These are phyloP conservation scores for Gymnopilus dilepis DNA, from an alignment of 768 basidiomycete species.

Conservation along the genomic window DNA sequence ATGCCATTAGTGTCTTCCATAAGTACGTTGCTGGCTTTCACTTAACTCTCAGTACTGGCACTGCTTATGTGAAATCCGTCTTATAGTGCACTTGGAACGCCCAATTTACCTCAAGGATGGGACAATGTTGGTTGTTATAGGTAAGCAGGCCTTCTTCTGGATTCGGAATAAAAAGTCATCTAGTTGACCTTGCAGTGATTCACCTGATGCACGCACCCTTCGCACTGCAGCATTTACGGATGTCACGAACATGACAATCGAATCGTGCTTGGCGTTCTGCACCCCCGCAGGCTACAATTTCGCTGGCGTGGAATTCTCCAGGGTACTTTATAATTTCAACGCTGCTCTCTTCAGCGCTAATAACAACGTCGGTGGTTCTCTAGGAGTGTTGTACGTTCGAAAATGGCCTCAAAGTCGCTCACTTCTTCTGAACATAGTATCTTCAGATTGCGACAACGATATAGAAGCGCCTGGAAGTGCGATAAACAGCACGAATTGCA, in stretches of 20 bases:
- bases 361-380: background rate
- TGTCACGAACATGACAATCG: constrained; percentile 61
- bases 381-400: constrained; percentile 13
- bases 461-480: constrained; percentile 8
- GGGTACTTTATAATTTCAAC: constrained; percentile 21
- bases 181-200: constrained; percentile 53
- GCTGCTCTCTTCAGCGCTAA: background rate
- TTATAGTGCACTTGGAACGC: too few relatives aligned
- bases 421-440: background rate
- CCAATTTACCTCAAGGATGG: too few relatives aligned
- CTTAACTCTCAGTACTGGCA: too few relatives aligned
- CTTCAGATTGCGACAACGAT: constrained; percentile 11
- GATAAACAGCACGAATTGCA: constrained; percentile 4
- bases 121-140: background rate
- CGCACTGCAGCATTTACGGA: constrained; percentile 44
- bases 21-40: background rate
- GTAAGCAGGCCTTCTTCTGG: background rate
- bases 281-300: constrained; percentile 51
- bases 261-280: constrained; percentile 51
- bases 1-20: background rate
- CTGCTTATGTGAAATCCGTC: too few relatives aligned
- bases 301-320: constrained; percentile 66
- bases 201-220: constrained; percentile 58
- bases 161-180: background rate
- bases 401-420: background rate